Base-by-base conservation (phyloP, 1,284 basidiomycete species). In the Takashimella tepidaria region DNA sequence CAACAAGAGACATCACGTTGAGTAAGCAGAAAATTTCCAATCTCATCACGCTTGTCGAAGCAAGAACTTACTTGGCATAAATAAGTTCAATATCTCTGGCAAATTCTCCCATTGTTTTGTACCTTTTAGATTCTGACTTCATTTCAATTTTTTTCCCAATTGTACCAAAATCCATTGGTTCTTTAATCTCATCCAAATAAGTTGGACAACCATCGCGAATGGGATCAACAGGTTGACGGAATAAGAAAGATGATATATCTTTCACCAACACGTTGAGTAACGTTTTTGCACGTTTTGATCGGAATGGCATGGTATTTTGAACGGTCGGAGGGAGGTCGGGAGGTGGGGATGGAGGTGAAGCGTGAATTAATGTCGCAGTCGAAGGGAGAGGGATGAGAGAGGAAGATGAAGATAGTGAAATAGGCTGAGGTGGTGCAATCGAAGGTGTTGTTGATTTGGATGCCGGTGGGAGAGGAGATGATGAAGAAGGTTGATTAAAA, bases 151-250 rank as follows among this genome's bases (percentile, higher is more conserved):
- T 92, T 47, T 78, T 79, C 31, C 76, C 73, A 68, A 98, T 89
- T 10, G 93, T 96, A 10, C 84, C 84, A 52, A 98, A 85, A 76
- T 98, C 93, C 92, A 98, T 98, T 5, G 96, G 96, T 59, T 87
- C 77, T 60, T 83, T 79, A 70, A 99, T 97, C 76, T 98, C 96
- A 10, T 96, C 84, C 55, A 88, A 84, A 72, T 98, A 98, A 86
- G 89, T 91, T 41, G 89, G 92, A 73, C 87, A 93, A 24, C 86
- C 90, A 75, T 88, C 88, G 48, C 76, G 70, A 5, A 86, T 74
- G 0, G 93, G 88, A 73, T 98, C 88, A 13, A 98, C 95, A 1
- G 95, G 92, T 19, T 81, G 79, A 41, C 82, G 69, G 77, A 98
- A 98, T 65, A 70, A 49, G 1, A 5, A 24, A 26, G 43, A 44